Base-by-base conservation (phyloP, 164 flowering plant genomes). In the Saururus chinensis region DNA sequence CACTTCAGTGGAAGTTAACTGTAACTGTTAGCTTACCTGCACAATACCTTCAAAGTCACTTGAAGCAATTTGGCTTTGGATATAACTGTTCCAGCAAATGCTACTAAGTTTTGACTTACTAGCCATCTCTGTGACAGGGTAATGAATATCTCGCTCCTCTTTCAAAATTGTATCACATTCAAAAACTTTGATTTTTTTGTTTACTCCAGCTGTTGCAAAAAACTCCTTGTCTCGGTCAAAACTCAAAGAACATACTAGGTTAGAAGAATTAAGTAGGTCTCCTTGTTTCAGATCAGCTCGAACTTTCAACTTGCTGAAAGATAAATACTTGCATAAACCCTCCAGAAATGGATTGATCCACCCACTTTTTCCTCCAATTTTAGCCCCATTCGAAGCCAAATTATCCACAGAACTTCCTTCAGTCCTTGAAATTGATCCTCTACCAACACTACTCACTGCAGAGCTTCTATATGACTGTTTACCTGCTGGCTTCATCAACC, bases 171-270 rank as follows among this genome's bases (percentile, higher is more conserved):
- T 23, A 66, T 84, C 80, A 70, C 81, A 95, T 73, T 87, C 97
- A 81, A 95, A 95, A 37, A 95, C 79, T 78, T 95, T 95, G 59
- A 95, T 95, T 73, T 89, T 95, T 75, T 81, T 87, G 77, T 87
- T 95, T 45, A 95, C 93, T 68, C 99, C 99, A 71, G 99, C 97
- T 22, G 93, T 84, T 40, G 99, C 99, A 67, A 95, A 95, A 71
- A 84, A 84, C 57, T 91, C 96, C 64, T 86, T 91, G 73, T 95
- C 97, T 8, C 97, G 93, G 67, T 95, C 97, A 70, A 95, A 95
- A 68, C 88, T 73, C 55, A 95, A 74, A 9, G 96, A 84, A 77
- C 99, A 95, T 14, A 95, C 93, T 14, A 95, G 75, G 73, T 89
- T 91, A 60, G 96, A 91, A 66, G 96, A 86, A 70, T 83, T 90